Evolutionary conservation across 139 green algal species (phyloP), one percentile per base, ranked within the genome.

Genomic region (Deuterostichococcus epilithicus): DNA sequence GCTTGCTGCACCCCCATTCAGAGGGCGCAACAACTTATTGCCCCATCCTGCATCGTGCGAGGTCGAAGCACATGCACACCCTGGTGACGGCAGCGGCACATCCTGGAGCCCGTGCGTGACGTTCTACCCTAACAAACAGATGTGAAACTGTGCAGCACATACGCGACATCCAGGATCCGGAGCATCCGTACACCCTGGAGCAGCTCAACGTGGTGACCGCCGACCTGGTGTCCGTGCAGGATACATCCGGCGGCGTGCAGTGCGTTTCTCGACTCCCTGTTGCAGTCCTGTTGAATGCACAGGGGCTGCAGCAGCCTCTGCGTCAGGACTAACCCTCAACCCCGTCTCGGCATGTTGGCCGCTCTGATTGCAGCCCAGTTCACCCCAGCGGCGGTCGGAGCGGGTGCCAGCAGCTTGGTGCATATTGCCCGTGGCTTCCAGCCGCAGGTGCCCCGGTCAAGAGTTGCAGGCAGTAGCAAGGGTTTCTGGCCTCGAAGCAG

Each of bases 151-250:
- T 77, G 74, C 82, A 96, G 79, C 90, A 95, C 79, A 86, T 97
- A 25, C 86, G 91, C 1, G 94, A 99, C 86, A 97, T 99, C 39
- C 92, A 78, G 6, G 96, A 99, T 71, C 96, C 96, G 0, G 96
- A 99, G 88, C 96, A 99, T 69, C 96, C 96, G 0, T 97, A 99
- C 86, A 93, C 91, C 3, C 78, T 99, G 38, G 96, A 99, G 85
- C 92, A 98, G 86, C 86, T 99, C 2, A 90, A 93, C 68, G 93
- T 98, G 65, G 91, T 98, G 6, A 79, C 76, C 3, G 88, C 95
- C 84, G 85, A 93, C 34, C 74, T 87, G 10, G 90, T 97, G 3
- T 65, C 77, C 1, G 88, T 96, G 28, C 84, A 94, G 63, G 93
- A 98, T 76, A 45, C 33, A 1, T 72, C 60, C 0, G 83, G 91